Conservation (phyloP, 805 yeast genomes). For the Brettanomyces anomalus region DNA sequence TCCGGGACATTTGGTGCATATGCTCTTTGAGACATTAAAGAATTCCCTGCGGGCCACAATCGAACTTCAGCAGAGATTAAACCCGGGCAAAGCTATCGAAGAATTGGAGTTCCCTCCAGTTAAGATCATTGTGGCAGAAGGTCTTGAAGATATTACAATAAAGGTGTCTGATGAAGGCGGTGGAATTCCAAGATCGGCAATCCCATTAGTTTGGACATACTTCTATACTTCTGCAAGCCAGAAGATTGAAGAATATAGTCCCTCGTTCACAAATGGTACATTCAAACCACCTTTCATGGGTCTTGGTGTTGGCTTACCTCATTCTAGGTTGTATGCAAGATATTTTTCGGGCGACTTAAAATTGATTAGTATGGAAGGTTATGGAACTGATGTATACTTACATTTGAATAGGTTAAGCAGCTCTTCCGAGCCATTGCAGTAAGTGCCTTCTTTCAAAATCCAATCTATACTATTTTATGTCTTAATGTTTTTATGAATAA, state of each 20-base stretch:
- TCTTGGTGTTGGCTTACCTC: slow-evolving; percentile 84
- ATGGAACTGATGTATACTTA: slow-evolving; percentile 86
- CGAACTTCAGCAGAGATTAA: slow-evolving; percentile 58
- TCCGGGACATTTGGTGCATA: slow-evolving; percentile 87
- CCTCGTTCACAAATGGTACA: slow-evolving; percentile 16
- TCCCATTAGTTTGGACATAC: slow-evolving; percentile 85
- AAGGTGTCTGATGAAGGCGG: slow-evolving; percentile 93
- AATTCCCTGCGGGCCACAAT: slow-evolving; percentile 85
- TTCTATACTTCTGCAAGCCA: slow-evolving; percentile 82
- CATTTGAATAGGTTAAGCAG: slow-evolving; percentile 75
- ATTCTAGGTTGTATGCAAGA: slow-evolving; percentile 76
- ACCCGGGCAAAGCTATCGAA: slow-evolving; percentile 40
- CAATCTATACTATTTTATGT: no score
- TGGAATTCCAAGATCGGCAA: slow-evolving; percentile 77
- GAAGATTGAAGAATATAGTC: slow-evolving; percentile 33
- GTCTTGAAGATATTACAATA: slow-evolving; percentile 83
- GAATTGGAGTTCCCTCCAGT: slow-evolving; percentile 75
- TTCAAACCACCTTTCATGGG: slow-evolving; percentile 87
- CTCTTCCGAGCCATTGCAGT: slow-evolving; percentile 61
- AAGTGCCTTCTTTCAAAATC: neutral
- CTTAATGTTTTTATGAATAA: neutral
- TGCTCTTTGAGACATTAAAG: slow-evolving; percentile 82
- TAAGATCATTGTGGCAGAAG: slow-evolving; percentile 80
- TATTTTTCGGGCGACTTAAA: slow-evolving; percentile 88
- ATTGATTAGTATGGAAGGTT: slow-evolving; percentile 86